Percentiles rank a stretch among this genome's conserved stretches.
Conservation (phyloP, 345 rosid genomes). For the Eucalyptus camaldulensis region DNA sequence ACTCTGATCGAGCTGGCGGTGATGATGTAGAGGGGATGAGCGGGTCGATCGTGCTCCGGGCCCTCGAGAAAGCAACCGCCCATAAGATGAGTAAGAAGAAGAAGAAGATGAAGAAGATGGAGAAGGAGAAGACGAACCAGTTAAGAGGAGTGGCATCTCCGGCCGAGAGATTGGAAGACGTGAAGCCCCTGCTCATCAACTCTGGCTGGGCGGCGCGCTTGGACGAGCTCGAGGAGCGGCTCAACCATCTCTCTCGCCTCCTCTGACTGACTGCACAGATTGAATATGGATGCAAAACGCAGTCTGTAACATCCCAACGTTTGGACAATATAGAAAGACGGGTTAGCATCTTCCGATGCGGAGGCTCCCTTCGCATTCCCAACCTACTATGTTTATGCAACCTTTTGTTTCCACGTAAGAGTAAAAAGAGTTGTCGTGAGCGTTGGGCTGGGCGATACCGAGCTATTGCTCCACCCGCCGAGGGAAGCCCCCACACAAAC, state of each 20-base stretch:
- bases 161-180: neutral
- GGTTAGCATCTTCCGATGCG: neutral
- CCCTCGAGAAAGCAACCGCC: slow-evolving; percentile 46
- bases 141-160: neutral
- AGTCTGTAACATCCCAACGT: neutral
- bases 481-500: neutral
- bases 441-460: neutral
- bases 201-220: neutral
- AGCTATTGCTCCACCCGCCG: neutral
- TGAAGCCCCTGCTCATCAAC: neutral
- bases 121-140: neutral
- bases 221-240: neutral
- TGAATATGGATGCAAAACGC: neutral
- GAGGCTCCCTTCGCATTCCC: neutral
- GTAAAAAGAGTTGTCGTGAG: too few relatives aligned
- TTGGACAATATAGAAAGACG: neutral
- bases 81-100: slow-evolving; percentile 16
- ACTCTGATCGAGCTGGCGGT: neutral
- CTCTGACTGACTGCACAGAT: neutral
- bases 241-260: neutral
- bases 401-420: neutral
- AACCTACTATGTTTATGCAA: neutral
- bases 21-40: slow-evolving; percentile 8
- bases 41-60: slow-evolving; percentile 51
- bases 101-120: neutral